Conservation (phyloP, 257 asterid species). For the Fraxinus americana region DNA sequence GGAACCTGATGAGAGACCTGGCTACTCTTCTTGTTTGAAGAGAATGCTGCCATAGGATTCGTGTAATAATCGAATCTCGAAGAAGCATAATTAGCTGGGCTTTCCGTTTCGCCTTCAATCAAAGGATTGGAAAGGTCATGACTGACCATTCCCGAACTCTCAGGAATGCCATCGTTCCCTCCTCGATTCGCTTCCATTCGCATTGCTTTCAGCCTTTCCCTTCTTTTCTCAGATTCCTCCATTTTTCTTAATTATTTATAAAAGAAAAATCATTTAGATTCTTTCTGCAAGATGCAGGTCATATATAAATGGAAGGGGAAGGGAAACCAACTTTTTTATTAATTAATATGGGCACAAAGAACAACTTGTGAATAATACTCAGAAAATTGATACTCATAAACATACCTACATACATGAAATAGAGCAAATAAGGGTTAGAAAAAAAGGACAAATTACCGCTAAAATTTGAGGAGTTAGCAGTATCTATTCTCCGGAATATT, state of each 20-base stretch:
- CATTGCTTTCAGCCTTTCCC: slow-evolving; percentile 74
- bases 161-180: slow-evolving; percentile 24
- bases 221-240: slow-evolving; percentile 85
- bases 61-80: slow-evolving; percentile 82
- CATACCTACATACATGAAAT: too few relatives aligned
- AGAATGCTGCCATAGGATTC: slow-evolving; percentile 82
- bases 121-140: slow-evolving; percentile 69
- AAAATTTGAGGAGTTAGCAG: too few relatives aligned
- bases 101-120: slow-evolving; percentile 36
- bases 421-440: too few relatives aligned
- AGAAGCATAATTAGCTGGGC: slow-evolving; percentile 32
- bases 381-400: too few relatives aligned
- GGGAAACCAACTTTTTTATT: neutral
- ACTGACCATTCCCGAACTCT: slow-evolving; percentile 31
- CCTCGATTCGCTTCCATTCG: slow-evolving; percentile 57
- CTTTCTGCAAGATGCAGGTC: neutral
- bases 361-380: too few relatives aligned
- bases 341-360: neutral
- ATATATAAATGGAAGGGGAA: neutral
- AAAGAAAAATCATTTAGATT: neutral
- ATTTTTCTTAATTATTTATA: slow-evolving; percentile 22
- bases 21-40: slow-evolving; percentile 51
- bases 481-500: too few relatives aligned
- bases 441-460: too few relatives aligned
- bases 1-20: slow-evolving; percentile 50